A percentile compares a stretch with the other conserved stretches of the same genome.
Evolutionary conservation across 2,329 filamentous ascomycete genomes (phyloP).

Genomic region (Diplodia sapinea): DNA sequence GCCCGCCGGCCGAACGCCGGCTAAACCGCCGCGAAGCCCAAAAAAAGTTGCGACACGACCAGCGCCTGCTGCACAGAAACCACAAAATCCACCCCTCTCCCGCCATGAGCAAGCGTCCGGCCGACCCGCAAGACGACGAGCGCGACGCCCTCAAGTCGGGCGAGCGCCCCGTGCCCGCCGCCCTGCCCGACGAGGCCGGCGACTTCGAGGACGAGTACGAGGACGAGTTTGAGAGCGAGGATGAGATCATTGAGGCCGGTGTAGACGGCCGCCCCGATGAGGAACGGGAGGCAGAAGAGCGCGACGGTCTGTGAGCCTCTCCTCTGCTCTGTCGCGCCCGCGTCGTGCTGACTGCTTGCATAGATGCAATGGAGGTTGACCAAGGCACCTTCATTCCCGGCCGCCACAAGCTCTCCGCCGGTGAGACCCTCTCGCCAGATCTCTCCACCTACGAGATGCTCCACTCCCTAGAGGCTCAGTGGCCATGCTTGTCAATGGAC

Average conservation of each 20-base stretch:
- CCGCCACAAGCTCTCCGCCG: conserved; percentile 85
- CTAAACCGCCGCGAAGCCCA: neutral
- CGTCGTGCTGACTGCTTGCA: neutral
- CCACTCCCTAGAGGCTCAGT: conserved; percentile 89
- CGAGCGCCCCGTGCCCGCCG: conserved; percentile 59
- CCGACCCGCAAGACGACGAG: conserved; percentile 58
- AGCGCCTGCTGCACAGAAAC: neutral
- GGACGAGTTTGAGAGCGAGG: conserved; percentile 87
- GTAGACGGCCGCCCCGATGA: conserved; percentile 92
- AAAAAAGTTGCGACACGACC: conserved; percentile 31
- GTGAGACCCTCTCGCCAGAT: conserved; percentile 90
- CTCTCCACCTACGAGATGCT: conserved; percentile 97
- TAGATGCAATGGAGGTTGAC: conserved; percentile 89
- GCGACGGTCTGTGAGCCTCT: conserved; percentile 59
- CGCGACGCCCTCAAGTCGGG: conserved; percentile 65
- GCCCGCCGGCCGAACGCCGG: conserved; percentile 15
- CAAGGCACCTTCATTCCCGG: conserved; percentile 95
- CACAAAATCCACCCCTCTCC: neutral
- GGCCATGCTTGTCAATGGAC: conserved; percentile 97
- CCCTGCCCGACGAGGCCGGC: conserved; percentile 58
- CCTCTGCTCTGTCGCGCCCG: neutral
- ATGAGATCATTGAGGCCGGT: conserved; percentile 92
- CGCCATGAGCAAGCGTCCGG: conserved; percentile 66
- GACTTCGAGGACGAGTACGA: conserved; percentile 97
- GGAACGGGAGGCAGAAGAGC: conserved; percentile 89